Evolutionary conservation across 176 grass and related monocot genomes (phyloP).

Genomic region (Oryza punctata): DNA sequence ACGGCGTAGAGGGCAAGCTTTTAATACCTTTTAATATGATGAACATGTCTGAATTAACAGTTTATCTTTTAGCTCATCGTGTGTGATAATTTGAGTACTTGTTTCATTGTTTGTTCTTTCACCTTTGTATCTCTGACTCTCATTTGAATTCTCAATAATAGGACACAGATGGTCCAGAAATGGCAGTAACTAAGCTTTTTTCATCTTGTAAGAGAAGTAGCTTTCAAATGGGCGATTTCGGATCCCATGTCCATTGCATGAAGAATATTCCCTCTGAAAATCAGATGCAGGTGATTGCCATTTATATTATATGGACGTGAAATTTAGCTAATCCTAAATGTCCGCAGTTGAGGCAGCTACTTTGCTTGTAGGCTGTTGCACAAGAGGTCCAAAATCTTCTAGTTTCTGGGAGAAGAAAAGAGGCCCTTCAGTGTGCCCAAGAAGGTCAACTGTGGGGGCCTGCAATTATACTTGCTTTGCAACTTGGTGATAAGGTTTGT

Average conservation of each 20-base stretch:
- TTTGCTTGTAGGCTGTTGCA: slow-evolving; percentile 70
- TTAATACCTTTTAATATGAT: background rate
- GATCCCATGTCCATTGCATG: slow-evolving; percentile 56
- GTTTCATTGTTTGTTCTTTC: background rate
- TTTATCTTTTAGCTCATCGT: background rate
- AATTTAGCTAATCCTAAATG: slow-evolving; percentile 18
- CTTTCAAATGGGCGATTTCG: slow-evolving; percentile 48
- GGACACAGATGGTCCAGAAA: slow-evolving; percentile 86
- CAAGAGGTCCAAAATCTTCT: slow-evolving; percentile 92
- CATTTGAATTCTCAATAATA: slow-evolving; percentile 42
- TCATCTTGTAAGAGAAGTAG: slow-evolving; percentile 68
- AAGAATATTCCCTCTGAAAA: slow-evolving; percentile 76
- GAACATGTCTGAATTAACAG: background rate
- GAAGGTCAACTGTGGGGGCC: slow-evolving; percentile 98
- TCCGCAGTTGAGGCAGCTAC: slow-evolving; percentile 37
- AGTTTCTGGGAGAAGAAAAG: slow-evolving; percentile 92
- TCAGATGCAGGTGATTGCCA: slow-evolving; percentile 75
- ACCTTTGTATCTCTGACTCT: slow-evolving; percentile 24
- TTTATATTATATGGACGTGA: slow-evolving; percentile 3
- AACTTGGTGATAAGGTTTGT: slow-evolving; percentile 87
- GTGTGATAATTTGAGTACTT: background rate
- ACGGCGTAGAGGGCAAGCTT: background rate
- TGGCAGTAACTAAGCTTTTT: slow-evolving; percentile 93
- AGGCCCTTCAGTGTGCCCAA: slow-evolving; percentile 86
- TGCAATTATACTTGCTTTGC: slow-evolving; percentile 88